Evolutionary conservation across 1,284 basidiomycete genomes (phyloP).

Genomic region (Cutaneotrichosporon dermatis): DNA sequence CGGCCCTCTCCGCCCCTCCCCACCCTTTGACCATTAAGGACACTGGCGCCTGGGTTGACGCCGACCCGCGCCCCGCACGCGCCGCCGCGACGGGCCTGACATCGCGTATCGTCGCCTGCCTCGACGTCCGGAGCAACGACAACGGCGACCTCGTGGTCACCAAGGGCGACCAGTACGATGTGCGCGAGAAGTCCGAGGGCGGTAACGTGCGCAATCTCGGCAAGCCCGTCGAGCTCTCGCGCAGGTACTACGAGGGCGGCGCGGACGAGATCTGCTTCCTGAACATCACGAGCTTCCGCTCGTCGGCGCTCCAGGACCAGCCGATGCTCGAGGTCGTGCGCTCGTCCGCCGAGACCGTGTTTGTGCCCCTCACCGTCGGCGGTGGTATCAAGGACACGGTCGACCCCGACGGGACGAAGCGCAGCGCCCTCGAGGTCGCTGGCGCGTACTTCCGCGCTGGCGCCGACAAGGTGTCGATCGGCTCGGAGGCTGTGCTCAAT

Average conservation of each 20-base stretch:
- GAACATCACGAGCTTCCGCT: constrained; percentile 99
- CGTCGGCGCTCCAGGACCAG: constrained; percentile 90
- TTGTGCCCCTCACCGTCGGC: constrained; percentile 97
- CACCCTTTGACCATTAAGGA: constrained; percentile 12
- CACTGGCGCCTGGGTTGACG: constrained; percentile 1
- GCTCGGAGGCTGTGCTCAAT: constrained; percentile 88
- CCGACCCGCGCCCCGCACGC: constrained; percentile 21
- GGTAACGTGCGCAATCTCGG: constrained; percentile 94
- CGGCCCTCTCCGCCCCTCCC: constrained; percentile 25
- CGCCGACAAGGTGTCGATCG: constrained; percentile 91
- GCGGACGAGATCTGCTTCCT: constrained; percentile 97
- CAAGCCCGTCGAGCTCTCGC: constrained; percentile 89
- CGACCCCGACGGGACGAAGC: constrained; percentile 89
- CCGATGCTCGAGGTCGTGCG: constrained; percentile 96
- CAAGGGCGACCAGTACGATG: constrained; percentile 99
- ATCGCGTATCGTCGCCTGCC: constrained; percentile 92
- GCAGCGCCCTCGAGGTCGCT: constrained; percentile 87
- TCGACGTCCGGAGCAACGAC: constrained; percentile 97
- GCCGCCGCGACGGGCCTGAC: constrained; percentile 63
- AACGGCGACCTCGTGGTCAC: constrained; percentile 96
- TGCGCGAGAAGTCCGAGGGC: constrained; percentile 67
- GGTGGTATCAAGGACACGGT: constrained; percentile 95
- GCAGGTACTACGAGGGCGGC: constrained; percentile 78
- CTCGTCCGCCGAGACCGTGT: constrained; percentile 81
- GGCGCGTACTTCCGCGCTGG: constrained; percentile 95